Base-by-base conservation (phyloP, 1,139 yeast genomes). In the Yamadazyma siamensis region DNA sequence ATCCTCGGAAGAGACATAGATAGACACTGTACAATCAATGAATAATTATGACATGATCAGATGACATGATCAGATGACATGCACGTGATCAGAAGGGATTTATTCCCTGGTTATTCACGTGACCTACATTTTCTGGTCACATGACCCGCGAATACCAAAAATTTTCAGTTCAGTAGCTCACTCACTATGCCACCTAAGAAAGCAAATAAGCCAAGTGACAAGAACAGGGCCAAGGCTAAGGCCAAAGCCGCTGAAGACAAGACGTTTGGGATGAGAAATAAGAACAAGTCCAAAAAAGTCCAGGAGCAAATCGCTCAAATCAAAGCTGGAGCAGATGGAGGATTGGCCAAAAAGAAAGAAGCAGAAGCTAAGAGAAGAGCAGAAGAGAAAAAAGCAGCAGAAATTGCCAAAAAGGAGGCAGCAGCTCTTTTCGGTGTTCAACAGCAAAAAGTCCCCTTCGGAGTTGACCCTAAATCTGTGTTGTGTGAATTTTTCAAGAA, bases 391-490 rank as follows among this genome's bases (percentile, higher is more conserved):
- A 85, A 82, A 55, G 94, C 95, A 5, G 84, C 88, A 2, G 98
- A 89, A 43, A 81, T 75, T 26, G 96, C 95, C 30, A 86, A 84
- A 54, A 77, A 75, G 32, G 97, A 89, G 52, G 91, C 96, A 4
- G 80, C 87, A 8, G 82, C 83, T 20, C 61, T 89, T 31, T 75
- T 87, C 48, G 84, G 80, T 27, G 68, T 85, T 32, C 83, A 75
- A 34, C 75, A 70, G 31, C 97, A 87, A 56, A 87, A 87, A 54
- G 89, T 91, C 19, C 95, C 96, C 28, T 89, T 91, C 53, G 98
- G 98, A 31, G 96, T 88, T 39, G 98, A 94, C 61, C 98, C 99
- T 33, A 91, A 91, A 64, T 79, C 95, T 4, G 84, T 94, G 26
- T 63, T 91, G 15, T 94, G 98, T 75, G 87, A 85, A 35, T 81